phyloP scores from a whole-genome alignment of 169 alveolate species.

The Perkinsus chesapeaki region DNA sequence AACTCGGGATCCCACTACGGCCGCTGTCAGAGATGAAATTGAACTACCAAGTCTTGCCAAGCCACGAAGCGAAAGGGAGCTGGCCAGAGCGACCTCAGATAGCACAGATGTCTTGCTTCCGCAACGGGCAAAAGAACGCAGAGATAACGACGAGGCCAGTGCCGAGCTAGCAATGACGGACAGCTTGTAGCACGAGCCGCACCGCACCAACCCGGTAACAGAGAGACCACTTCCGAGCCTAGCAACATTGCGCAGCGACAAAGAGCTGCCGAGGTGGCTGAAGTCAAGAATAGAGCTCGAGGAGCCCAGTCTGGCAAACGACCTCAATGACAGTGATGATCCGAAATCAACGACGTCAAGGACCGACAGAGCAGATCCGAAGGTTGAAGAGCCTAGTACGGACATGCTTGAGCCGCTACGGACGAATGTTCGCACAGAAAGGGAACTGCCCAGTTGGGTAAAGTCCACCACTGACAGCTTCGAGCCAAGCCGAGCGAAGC shows the following conservation, averaged over 20 bases:
- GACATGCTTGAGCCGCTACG: not conserved
- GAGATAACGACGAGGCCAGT: not conserved
- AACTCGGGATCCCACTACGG: not conserved
- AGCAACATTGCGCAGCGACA: not conserved
- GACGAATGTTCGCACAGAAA: not conserved
- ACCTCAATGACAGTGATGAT: not conserved
- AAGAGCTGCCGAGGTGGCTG: not conserved
- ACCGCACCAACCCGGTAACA: not conserved
- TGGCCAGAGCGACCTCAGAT: not conserved
- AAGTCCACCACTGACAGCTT: not conserved
- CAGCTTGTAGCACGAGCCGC: not conserved
- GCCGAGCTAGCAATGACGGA: not conserved
- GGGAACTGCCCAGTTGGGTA: not conserved
- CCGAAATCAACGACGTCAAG: not conserved
- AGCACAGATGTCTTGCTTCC: not conserved
- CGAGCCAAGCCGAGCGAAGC: not conserved
- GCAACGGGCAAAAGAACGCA: not conserved
- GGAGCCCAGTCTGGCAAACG: not conserved
- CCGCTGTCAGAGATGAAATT: not conserved
- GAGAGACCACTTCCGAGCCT: not conserved
- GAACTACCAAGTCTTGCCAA: not conserved
- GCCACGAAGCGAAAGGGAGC: not conserved
- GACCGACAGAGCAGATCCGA: not conserved
- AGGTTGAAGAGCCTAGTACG: not conserved
- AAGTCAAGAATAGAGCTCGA: not conserved